phyloP scores from a whole-genome alignment of 371 early-diverging fungal genomes.

The Actinomortierella wolfii region DNA sequence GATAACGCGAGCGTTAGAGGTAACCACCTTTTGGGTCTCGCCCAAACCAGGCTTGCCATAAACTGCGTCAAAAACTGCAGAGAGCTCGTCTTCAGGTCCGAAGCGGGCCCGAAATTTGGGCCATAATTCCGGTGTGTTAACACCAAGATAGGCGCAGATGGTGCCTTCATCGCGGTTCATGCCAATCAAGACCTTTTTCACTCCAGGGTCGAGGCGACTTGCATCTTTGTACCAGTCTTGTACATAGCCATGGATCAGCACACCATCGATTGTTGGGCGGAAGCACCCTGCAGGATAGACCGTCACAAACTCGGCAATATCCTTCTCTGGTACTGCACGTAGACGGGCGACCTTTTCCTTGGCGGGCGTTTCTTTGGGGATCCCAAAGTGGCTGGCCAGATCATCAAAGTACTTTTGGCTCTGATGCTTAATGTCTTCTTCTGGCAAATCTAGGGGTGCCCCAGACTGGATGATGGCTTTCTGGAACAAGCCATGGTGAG shows the following conservation, averaged over 20 bases:
- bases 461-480: constrained; percentile 46
- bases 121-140: constrained; percentile 5
- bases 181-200: constrained; percentile 25
- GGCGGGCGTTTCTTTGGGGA: neutral
- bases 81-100: constrained; percentile 8
- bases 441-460: neutral
- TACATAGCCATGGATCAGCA: constrained; percentile 21
- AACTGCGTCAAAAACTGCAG: constrained; percentile 7
- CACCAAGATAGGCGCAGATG: constrained; percentile 4
- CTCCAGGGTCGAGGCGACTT: constrained; percentile 19
- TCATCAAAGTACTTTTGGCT: too few relatives aligned
- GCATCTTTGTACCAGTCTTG: constrained; percentile 33
- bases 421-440: too few relatives aligned
- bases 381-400: neutral
- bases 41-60: constrained; percentile 18
- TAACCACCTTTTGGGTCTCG: neutral
- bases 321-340: constrained; percentile 4
- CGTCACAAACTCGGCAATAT: constrained; percentile 4
- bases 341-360: constrained; percentile 12
- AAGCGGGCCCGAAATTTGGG: constrained; percentile 4
- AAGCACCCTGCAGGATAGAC: constrained; percentile 1
- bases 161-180: constrained; percentile 21
- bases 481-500: constrained; percentile 31
- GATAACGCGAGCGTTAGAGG: too few relatives aligned
- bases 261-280: constrained; percentile 11